phyloP scores from a whole-genome alignment of 2,329 filamentous ascomycete genomes.

The Pseudopithomyces chartarum region DNA sequence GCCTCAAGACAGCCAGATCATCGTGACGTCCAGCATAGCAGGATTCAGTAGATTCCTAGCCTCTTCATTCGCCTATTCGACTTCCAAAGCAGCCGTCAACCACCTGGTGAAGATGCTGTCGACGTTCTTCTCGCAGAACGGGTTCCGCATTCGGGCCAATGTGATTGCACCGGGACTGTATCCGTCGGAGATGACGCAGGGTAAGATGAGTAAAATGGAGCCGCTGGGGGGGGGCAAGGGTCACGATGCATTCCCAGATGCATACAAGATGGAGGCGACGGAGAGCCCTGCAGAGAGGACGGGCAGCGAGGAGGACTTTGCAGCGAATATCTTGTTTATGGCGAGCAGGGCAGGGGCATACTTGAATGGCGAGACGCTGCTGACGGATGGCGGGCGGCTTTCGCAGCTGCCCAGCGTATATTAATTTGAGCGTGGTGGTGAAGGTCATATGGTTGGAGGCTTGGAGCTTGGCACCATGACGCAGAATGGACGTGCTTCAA shows the following conservation, averaged over 20 bases:
- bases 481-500: not conserved
- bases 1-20: conserved; percentile 21
- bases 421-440: not conserved
- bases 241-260: not conserved
- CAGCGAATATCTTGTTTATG: conserved; percentile 68
- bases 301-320: conserved; percentile 67
- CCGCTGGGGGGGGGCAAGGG: not conserved
- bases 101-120: conserved; percentile 57
- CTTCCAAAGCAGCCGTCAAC: conserved; percentile 53
- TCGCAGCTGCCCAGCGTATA: conserved; percentile 3
- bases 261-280: conserved; percentile 11
- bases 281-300: conserved; percentile 60
- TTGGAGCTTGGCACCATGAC: not conserved
- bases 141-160: conserved; percentile 54
- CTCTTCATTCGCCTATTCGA: conserved; percentile 27
- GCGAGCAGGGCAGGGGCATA: conserved; percentile 63
- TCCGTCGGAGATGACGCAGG: conserved; percentile 23
- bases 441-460: not conserved
- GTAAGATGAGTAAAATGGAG: conserved; percentile 12
- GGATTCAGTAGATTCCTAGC: conserved; percentile 20
- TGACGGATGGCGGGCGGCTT: conserved; percentile 2
- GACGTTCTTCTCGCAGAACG: conserved; percentile 44
- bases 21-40: conserved; percentile 25
- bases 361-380: conserved; percentile 3
- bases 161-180: conserved; percentile 54